Conservation (phyloP, 495 filamentous ascomycete genomes). For the Aspergillus wentii region DNA sequence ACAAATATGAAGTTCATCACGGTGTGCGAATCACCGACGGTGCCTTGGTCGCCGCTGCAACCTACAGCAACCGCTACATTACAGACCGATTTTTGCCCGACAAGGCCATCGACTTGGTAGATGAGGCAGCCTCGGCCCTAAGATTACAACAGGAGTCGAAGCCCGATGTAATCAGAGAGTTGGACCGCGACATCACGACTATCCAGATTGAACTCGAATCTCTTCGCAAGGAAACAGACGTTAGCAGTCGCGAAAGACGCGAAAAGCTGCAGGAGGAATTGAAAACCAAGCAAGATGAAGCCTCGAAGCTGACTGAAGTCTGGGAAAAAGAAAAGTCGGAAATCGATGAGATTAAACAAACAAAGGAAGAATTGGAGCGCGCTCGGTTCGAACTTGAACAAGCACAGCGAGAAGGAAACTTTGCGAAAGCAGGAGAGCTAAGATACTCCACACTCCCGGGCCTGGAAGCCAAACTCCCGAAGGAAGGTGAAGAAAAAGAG, state of each 20-base stretch:
- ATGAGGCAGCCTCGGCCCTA: conserved; percentile 88
- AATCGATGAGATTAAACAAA: conserved; percentile 78
- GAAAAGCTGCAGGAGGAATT: conserved; percentile 75
- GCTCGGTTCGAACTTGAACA: conserved; percentile 80
- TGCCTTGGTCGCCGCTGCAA: conserved; percentile 86
- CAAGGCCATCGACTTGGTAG: conserved; percentile 95
- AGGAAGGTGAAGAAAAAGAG: conserved; percentile 55
- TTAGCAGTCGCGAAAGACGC: conserved; percentile 80
- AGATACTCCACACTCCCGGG: conserved; percentile 80
- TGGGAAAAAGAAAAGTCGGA: conserved; percentile 90
- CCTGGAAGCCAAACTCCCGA: conserved; percentile 73
- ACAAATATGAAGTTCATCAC: conserved; percentile 95
- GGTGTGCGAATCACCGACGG: conserved; percentile 87
- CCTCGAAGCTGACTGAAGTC: conserved; percentile 57
- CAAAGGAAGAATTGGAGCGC: conserved; percentile 78
- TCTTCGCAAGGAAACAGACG: conserved; percentile 87
- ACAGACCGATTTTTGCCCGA: conserved; percentile 93
- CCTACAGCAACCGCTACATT: conserved; percentile 91
- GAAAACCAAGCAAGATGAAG: conserved; percentile 68
- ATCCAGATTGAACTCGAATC: conserved; percentile 97
- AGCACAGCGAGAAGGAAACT: conserved; percentile 88
- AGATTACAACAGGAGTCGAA: conserved; percentile 95
- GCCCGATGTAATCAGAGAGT: conserved; percentile 82
- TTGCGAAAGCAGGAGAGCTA: conserved; percentile 80
- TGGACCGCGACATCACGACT: conserved; percentile 93